Percentiles rank a stretch among this genome's conserved stretches.
Conservation (phyloP, 2,329 filamentous ascomycete genomes). For the Endocalyx cinctus region DNA sequence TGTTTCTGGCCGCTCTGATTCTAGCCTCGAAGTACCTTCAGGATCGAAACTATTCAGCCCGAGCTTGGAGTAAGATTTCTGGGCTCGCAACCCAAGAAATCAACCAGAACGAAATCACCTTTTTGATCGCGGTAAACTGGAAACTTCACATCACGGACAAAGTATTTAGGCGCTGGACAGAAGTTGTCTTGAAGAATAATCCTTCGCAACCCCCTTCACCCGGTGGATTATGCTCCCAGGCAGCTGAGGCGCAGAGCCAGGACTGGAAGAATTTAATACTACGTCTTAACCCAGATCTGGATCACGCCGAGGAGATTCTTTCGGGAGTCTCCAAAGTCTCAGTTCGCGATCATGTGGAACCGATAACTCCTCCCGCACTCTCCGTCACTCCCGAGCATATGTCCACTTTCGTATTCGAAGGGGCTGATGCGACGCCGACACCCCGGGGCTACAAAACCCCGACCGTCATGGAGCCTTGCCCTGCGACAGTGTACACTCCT, state of each 20-base stretch:
- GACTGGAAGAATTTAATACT: constrained; percentile 58
- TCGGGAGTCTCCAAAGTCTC: constrained; percentile 23
- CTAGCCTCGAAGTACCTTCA: constrained; percentile 97
- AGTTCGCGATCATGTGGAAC: constrained; percentile 31
- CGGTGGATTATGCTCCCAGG: constrained; percentile 36
- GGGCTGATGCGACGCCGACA: constrained; percentile 35
- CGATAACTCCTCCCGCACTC: constrained; percentile 38
- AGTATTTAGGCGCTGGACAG: constrained; percentile 88
- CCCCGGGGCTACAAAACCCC: constrained; percentile 38
- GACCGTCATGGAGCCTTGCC: constrained; percentile 46
- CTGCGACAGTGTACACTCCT: constrained; percentile 36
- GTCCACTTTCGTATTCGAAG: constrained; percentile 31
- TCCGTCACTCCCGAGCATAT: constrained; percentile 39
- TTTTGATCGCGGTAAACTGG: constrained; percentile 87
- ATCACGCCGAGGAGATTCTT: constrained; percentile 50
- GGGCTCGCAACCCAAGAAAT: constrained; percentile 91
- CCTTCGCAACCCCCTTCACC: constrained; percentile 58
- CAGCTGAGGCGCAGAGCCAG: constrained; percentile 41
- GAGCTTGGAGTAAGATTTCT: constrained; percentile 98
- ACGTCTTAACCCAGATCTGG: constrained; percentile 51
- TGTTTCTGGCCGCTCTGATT: constrained; percentile 94
- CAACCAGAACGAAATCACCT: constrained; percentile 93
- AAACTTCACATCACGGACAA: constrained; percentile 88
- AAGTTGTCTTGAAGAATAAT: constrained; percentile 82
- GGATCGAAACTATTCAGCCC: constrained; percentile 94